A percentile compares a stretch with the other conserved stretches of the same genome.
phyloP scores from a whole-genome alignment of 345 rosid species.

The Raphanus raphanistrum region DNA sequence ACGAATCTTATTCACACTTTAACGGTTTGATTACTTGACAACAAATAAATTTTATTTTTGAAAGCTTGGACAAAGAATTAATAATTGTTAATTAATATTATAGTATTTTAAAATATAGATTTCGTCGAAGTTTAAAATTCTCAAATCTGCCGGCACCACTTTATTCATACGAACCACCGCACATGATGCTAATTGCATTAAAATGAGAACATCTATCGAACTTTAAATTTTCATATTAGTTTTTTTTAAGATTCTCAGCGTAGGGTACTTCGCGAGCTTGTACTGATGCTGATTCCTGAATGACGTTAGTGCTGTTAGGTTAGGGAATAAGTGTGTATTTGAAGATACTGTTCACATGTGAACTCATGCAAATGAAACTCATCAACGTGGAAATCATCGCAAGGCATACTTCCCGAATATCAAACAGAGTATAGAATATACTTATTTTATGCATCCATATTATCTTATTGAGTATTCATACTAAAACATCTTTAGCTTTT shows the following conservation, averaged over 20 bases:
- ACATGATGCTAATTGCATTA: neutral
- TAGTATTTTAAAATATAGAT: neutral
- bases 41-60: neutral
- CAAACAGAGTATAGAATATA: neutral
- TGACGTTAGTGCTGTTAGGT: constrained; percentile 9
- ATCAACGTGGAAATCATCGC: constrained; percentile 1
- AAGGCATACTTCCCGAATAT: neutral
- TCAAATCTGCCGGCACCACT: neutral
- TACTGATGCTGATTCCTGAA: constrained; percentile 10
- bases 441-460: neutral
- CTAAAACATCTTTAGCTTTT: neutral
- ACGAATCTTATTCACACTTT: constrained; percentile 11
- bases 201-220: neutral
- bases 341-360: neutral
- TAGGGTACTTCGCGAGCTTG: neutral
- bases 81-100: neutral
- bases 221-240: neutral
- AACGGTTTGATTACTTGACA: neutral
- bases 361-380: neutral
- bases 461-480: neutral
- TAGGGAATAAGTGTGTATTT: constrained; percentile 11
- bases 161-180: constrained; percentile 14
- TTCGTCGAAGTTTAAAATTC: neutral
- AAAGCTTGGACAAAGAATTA: too few species aligned
- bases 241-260: neutral